Evolutionary conservation across 305 asterid genomes (phyloP), one percentile per base, ranked within the genome.

Genomic region (Ruellia speciosa): DNA sequence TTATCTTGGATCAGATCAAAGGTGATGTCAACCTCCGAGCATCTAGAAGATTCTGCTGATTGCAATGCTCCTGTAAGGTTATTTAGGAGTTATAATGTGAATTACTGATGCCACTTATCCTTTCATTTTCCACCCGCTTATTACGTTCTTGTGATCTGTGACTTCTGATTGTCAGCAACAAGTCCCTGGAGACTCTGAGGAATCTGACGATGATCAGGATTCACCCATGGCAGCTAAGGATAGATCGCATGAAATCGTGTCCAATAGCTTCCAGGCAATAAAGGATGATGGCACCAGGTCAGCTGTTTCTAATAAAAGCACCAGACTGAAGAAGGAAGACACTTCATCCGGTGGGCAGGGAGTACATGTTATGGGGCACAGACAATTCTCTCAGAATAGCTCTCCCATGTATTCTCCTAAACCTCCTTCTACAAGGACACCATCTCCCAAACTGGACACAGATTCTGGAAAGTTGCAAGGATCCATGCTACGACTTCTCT

Each of bases 401-500:
- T 70, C 79, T 52, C 78, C 83, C 0, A 16, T 69, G 54, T 76
- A 75, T 46, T 79, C 88, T 67, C 92, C 90, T 0, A 58, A 49
- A 40, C 61, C 75, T 59, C 66, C 63, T 67, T 66, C 79, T 50
- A 54, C 69, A 17, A 77, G 61, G 68, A 76, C 48, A 59, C 63
- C 80, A 49, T 77, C 94, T 68, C 81, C 87, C 24, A 73, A 63
- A 66, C 31, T 58, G 40, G 72, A 68, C 58, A 69, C 49, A 47
- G 73, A 54, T 69, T 46, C 71, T 17, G 67, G 73, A 58, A 79
- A 79, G 67, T 69, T 60, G 16, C 70, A 70, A 37, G 55, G 77
- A 14, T 66, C 90, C 13, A 66, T 83, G 65, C 54, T 81, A 43
- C 84, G 88, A 35, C 85, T 88, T 59, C 75, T 77, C 58, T 81